phyloP scores from a whole-genome alignment of 257 asterid genomes.

The Jacaranda mimosifolia region DNA sequence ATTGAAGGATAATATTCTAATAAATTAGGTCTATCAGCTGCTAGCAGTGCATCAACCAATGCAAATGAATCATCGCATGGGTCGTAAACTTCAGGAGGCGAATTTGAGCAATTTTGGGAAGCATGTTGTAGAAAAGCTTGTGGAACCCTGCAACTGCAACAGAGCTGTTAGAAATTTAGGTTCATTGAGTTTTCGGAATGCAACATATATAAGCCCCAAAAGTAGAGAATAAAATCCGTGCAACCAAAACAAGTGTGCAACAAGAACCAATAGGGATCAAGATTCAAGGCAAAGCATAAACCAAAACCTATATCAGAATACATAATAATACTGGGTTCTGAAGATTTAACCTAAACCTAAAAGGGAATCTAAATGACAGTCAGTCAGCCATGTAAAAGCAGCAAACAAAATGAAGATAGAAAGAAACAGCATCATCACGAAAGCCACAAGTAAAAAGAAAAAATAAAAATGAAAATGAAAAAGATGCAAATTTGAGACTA shows the following conservation, averaged over 20 bases:
- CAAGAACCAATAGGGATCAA: background rate
- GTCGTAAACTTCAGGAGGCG: conserved; percentile 90
- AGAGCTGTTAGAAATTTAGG: background rate
- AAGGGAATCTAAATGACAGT: background rate
- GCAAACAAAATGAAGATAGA: background rate
- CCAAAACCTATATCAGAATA: too few species aligned
- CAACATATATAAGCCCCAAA: background rate
- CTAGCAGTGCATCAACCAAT: conserved; percentile 87
- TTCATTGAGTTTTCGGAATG: background rate
- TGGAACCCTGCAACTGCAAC: conserved; percentile 31
- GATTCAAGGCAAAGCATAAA: conserved; percentile 10
- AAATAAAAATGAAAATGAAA: too few species aligned
- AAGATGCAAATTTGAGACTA: background rate
- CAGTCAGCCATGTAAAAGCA: background rate
- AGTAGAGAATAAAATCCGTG: background rate
- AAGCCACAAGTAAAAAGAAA: background rate
- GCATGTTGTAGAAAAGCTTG: conserved; percentile 47
- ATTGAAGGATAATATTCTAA: conserved; percentile 67
- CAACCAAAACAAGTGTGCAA: background rate
- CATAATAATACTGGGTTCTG: too few species aligned
- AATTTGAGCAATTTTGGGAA: conserved; percentile 66
- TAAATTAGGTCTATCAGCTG: conserved; percentile 79
- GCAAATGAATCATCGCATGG: conserved; percentile 98
- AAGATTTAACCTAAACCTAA: too few species aligned
- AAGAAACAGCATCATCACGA: background rate